phyloP scores from a whole-genome alignment of 192 early-diverging fungal species.

The Mortierella claussenii region DNA sequence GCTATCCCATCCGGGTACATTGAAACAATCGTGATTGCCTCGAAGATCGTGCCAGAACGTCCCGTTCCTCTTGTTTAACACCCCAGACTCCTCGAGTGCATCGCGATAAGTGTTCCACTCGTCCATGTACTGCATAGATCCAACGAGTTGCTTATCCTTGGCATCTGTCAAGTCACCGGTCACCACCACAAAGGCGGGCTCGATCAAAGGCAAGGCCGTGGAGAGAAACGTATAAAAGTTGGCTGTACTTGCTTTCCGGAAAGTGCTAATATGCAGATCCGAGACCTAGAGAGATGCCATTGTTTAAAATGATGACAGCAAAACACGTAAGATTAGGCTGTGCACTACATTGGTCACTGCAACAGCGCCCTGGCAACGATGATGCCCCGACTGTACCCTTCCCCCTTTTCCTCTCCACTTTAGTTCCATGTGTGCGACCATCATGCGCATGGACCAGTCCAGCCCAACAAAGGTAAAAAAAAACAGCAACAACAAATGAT shows the following conservation, averaged over 20 bases:
- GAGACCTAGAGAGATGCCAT: constrained; percentile 65
- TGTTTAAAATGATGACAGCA: background rate
- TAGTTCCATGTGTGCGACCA: too few relatives aligned
- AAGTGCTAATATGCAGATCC: constrained; percentile 88
- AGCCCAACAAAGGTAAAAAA: too few relatives aligned
- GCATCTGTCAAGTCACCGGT: constrained; percentile 94
- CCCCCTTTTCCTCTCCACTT: background rate
- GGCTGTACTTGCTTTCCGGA: constrained; percentile 68
- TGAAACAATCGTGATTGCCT: constrained; percentile 97
- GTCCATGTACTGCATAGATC: constrained; percentile 79
- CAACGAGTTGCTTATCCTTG: constrained; percentile 71
- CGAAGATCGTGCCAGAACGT: constrained; percentile 86
- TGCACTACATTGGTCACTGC: background rate
- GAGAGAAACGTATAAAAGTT: constrained; percentile 82
- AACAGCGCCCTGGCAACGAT: too few relatives aligned
- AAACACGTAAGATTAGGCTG: background rate
- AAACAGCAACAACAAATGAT: too few relatives aligned
- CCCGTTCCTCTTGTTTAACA: constrained; percentile 61
- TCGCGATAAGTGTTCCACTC: constrained; percentile 84
- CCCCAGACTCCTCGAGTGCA: constrained; percentile 64
- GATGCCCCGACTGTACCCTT: too few relatives aligned
- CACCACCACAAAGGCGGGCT: constrained; percentile 81
- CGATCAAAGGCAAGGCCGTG: constrained; percentile 78
- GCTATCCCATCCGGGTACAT: constrained; percentile 71
- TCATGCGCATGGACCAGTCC: too few relatives aligned